A percentile compares a stretch with the other conserved stretches of the same genome.
phyloP scores from a whole-genome alignment of 164 flowering plant species.

The Paratinospora sagittata region DNA sequence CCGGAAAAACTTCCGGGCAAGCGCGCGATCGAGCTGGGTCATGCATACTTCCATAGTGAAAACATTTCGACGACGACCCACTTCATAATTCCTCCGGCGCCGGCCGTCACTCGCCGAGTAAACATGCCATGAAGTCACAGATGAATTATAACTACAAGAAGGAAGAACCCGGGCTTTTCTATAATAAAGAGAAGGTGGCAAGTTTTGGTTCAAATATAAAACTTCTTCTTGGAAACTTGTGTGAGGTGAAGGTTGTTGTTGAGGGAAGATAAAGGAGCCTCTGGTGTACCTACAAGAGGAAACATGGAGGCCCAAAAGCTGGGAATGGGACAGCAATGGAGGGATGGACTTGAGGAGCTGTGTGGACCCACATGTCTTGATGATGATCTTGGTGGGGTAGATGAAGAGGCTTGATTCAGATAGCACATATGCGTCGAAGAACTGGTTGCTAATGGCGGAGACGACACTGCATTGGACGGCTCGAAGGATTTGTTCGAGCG shows the following conservation, averaged over 20 bases:
- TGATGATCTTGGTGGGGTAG: constrained; percentile 67
- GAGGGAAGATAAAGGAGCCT: constrained; percentile 85
- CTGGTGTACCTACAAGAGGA: constrained; percentile 65
- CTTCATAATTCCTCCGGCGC: too few relatives aligned
- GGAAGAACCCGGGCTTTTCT: constrained; percentile 67
- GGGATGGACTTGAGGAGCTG: constrained; percentile 71
- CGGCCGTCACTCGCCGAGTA: constrained; percentile 48
- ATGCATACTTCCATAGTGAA: constrained; percentile 86
- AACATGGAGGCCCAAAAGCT: constrained; percentile 39
- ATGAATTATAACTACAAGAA: too few relatives aligned
- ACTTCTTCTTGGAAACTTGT: constrained; percentile 74
- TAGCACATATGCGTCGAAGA: constrained; percentile 68
- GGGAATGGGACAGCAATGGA: constrained; percentile 48
- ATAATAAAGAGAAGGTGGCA: constrained; percentile 45
- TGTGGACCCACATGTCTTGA: constrained; percentile 91
- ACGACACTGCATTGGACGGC: constrained; percentile 78
- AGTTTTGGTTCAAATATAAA: constrained; percentile 36
- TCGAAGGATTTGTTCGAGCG: constrained; percentile 39
- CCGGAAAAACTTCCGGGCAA: constrained; percentile 53
- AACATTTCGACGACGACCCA: constrained; percentile 22
- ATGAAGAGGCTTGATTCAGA: constrained; percentile 80
- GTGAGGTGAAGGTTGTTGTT: constrained; percentile 76
- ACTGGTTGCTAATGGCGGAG: constrained; percentile 54
- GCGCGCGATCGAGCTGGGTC: constrained; percentile 68
- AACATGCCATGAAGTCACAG: constrained; percentile 74